Evolutionary conservation across 2,329 filamentous ascomycete genomes (phyloP).

Genomic region (Xylariaceae sp.): DNA sequence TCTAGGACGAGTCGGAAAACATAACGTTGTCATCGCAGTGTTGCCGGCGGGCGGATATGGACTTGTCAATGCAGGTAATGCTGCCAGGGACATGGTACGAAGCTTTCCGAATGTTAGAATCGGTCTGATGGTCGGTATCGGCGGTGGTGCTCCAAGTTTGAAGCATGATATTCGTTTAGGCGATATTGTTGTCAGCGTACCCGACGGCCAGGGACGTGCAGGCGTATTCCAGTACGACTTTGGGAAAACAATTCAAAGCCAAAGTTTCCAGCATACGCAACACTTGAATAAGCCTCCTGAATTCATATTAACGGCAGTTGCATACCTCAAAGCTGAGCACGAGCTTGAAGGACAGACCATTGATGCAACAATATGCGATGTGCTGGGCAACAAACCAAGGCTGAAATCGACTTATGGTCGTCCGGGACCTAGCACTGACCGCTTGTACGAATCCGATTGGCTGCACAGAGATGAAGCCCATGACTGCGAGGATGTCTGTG

Average conservation of each 20-base stretch:
- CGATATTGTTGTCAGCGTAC: conserved; percentile 28
- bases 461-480: neutral
- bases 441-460: neutral
- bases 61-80: conserved; percentile 20
- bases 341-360: neutral
- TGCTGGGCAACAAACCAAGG: neutral
- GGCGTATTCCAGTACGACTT: neutral
- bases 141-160: conserved; percentile 28
- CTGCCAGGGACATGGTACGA: conserved; percentile 23
- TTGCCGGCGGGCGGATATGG: conserved; percentile 27
- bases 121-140: conserved; percentile 32
- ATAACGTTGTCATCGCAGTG: conserved; percentile 34
- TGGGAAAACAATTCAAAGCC: neutral
- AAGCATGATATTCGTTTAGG: conserved; percentile 27
- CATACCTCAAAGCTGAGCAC: neutral
- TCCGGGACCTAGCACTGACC: neutral
- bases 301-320: neutral
- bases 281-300: neutral
- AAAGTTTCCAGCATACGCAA: neutral
- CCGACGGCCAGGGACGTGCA: neutral
- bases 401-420: neutral
- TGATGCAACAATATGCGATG: neutral
- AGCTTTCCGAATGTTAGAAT: conserved; percentile 28
- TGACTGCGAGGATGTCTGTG: neutral
- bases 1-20: conserved; percentile 28